Evolutionary conservation across 331 rosid genomes (phyloP).

Genomic region (Arachis monticola): DNA sequence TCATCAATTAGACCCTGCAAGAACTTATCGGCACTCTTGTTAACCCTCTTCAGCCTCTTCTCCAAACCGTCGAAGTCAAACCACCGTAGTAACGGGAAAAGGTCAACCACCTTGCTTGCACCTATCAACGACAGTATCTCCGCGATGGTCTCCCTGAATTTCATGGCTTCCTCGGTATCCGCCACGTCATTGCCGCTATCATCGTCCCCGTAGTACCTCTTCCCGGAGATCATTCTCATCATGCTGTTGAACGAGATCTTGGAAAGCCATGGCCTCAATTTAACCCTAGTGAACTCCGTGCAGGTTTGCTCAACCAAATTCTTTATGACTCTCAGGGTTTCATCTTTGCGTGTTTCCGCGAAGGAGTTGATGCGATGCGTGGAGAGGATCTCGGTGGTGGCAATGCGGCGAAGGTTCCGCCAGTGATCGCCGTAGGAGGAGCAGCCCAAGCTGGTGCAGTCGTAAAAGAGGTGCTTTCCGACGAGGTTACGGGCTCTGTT

Average conservation of each 20-base stretch:
- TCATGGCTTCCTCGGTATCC: neutral
- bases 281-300: neutral
- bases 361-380: neutral
- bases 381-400: slow-evolving; percentile 15
- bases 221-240: slow-evolving; percentile 5
- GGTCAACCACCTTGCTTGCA: neutral
- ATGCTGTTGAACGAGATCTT: slow-evolving; percentile 18
- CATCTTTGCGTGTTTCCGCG: neutral
- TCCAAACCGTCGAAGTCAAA: neutral
- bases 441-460: neutral
- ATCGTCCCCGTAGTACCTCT: neutral
- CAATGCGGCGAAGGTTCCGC: slow-evolving; percentile 40
- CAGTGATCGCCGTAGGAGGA: slow-evolving; percentile 30
- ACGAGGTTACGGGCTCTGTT: neutral
- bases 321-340: neutral
- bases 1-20: slow-evolving; percentile 3
- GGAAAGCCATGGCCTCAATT: neutral
- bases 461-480: slow-evolving; percentile 1
- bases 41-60: neutral
- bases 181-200: neutral
- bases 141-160: neutral
- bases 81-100: neutral
- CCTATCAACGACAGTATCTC: neutral
- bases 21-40: neutral
- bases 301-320: neutral